Evolutionary conservation across 441 rosid species (phyloP), one percentile per base, ranked within the genome.

Genomic region (Metrosideros polymorpha): DNA sequence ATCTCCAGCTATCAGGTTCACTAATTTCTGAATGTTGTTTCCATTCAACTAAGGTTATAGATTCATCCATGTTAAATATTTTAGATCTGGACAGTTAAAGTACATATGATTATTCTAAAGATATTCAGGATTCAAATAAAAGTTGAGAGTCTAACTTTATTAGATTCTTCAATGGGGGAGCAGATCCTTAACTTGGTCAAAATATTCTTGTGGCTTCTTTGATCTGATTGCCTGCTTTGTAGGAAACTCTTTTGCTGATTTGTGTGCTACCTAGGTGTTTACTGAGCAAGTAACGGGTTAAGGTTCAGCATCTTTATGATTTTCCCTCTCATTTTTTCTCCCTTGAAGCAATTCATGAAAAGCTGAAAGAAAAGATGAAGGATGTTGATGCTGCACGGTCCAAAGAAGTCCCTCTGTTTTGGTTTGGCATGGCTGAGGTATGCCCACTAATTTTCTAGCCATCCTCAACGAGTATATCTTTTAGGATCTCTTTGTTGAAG

Each of bases 361-460:
- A 92, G 89, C 24, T 97, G 85, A 91, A 88, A 90, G 94, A 93
- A 87, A 96, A 96, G 88, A 87, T 92, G 66, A 93, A 93, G 90
- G 96, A 91, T 86, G 97, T 94, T 19, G 95, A 89, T 82, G 94
- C 92, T 89, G 95, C 90, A 82, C 92, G 89, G 83, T 91, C 97
- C 54, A 96, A 92, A 85, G 95, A 95, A 88, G 92, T 95, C 85
- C 89, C 92, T 19, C 88, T 97, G 84, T 93, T 92, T 88, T 95
- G 98, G 98, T 87, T 88, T 82, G 98, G 97, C 77, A 94, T 96
- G 98, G 98, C 97, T 57, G 96, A 97, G 97, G 98, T 96, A 93
- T 82, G 86, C 61, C 63, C 85, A 83, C 61, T 32, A 22, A 75
- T 85, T 35, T 32, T 66, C 77, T 66, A 35, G 45, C 6, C 4